Evolutionary conservation across 2,329 filamentous ascomycete species (phyloP).

Genomic region (Fusarium irregulare): DNA sequence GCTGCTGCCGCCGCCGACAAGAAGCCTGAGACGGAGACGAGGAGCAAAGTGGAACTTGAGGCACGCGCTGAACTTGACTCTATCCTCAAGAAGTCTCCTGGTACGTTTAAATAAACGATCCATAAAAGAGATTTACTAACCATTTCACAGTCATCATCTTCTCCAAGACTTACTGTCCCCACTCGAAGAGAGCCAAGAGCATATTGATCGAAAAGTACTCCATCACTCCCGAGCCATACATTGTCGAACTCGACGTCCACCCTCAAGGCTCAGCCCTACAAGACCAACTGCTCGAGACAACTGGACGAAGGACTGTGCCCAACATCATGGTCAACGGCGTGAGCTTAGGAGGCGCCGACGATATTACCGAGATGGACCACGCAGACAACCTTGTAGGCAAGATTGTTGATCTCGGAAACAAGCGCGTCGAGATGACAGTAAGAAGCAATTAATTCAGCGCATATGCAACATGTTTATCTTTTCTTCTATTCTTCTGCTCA

Average conservation of each 20-base stretch:
- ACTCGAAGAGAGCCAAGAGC: conserved; percentile 85
- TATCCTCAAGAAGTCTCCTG: conserved; percentile 86
- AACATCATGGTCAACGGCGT: conserved; percentile 90
- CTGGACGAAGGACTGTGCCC: conserved; percentile 86
- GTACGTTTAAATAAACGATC: conserved; percentile 61
- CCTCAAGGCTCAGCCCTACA: conserved; percentile 80
- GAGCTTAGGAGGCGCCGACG: conserved; percentile 91
- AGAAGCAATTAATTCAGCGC: conserved; percentile 39
- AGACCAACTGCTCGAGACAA: conserved; percentile 75
- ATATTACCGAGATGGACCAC: conserved; percentile 78
- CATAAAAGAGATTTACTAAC: conserved; percentile 19
- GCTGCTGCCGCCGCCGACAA: conserved; percentile 28
- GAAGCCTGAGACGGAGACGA: conserved; percentile 62
- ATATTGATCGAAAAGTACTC: conserved; percentile 86
- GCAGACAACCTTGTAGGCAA: conserved; percentile 75
- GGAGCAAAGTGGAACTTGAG: conserved; percentile 70
- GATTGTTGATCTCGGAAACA: conserved; percentile 79
- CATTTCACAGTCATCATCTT: conserved; percentile 83
- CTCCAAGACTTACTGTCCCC: conserved; percentile 92
- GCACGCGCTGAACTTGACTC: conserved; percentile 77
- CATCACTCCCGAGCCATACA: conserved; percentile 83
- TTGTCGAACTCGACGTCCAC: conserved; percentile 91
- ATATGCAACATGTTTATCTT: not conserved
- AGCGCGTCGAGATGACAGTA: conserved; percentile 66
- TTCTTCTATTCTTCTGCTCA: not conserved